Evolutionary conservation across 2,329 filamentous ascomycete species (phyloP).

Genomic region (Claviceps humidiphila): DNA sequence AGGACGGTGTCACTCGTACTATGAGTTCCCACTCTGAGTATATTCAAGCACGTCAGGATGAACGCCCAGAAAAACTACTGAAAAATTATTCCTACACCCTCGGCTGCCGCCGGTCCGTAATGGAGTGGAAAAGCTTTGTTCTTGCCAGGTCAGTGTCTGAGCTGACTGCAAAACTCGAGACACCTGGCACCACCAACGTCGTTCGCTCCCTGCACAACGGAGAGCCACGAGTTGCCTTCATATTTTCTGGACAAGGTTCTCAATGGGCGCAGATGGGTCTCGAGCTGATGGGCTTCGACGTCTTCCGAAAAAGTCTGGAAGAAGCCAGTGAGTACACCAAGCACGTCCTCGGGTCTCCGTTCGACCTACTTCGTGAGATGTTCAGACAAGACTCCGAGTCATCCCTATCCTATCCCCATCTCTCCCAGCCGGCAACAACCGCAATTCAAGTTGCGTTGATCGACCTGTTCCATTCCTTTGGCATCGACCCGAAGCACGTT

Average conservation of each 20-base stretch:
- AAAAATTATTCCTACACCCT: conserved; percentile 33
- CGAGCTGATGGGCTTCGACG: conserved; percentile 26
- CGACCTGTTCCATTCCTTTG: conserved; percentile 23
- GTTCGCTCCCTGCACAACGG: conserved; percentile 15
- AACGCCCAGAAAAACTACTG: conserved; percentile 12
- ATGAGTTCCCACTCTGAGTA: conserved; percentile 22
- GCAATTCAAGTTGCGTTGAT: conserved; percentile 29
- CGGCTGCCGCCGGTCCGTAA: conserved; percentile 27
- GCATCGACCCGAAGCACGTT: conserved; percentile 20
- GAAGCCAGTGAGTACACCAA: conserved; percentile 19
- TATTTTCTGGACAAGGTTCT: conserved; percentile 31
- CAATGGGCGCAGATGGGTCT: conserved; percentile 30
- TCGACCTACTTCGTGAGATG: conserved; percentile 24
- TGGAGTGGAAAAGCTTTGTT: conserved; percentile 29
- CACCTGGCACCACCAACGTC: conserved; percentile 8
- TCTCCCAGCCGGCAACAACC: conserved; percentile 29
- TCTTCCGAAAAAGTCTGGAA: conserved; percentile 27
- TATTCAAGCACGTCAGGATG: conserved; percentile 11
- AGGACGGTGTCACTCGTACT: conserved; percentile 23
- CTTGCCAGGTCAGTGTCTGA: conserved; percentile 22
- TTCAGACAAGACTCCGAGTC: conserved; percentile 13
- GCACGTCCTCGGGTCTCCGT: conserved; percentile 16
- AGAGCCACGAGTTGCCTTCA: conserved; percentile 22
- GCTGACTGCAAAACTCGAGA: conserved; percentile 18
- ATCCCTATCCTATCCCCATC: conserved; percentile 19